Base-by-base conservation (phyloP, 441 rosid species). In the Populus hybrid region DNA sequence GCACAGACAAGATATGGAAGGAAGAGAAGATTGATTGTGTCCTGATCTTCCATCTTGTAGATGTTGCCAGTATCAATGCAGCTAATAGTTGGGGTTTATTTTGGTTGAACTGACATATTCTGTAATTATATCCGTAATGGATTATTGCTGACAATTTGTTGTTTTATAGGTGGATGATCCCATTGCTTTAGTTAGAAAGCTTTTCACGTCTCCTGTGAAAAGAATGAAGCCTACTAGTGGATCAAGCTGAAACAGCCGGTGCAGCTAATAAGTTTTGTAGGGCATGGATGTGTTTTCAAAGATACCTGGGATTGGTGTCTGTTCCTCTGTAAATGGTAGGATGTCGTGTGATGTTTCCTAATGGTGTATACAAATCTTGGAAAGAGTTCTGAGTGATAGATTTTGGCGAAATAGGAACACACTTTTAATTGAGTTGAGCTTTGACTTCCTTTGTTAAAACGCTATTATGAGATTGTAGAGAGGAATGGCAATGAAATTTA, bases 131-230 rank as follows among this genome's bases (percentile, higher is more conserved):
- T 31, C n/a, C 3, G 14, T 11, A 69, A 64, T 35, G 40, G 45
- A 40, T 69, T 68, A 45, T 70, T 21, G 26, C 38, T 70, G 64
- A n/a, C 40, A 77, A 16, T 73, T 64, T 80, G 23, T 59, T 9
- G 12, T 79, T 79, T 76, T 31, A 31, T 29, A 93, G 99, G 95
- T 94, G 74, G 95, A 91, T 56, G 93, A 97, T 88, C 98, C 98
- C 16, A 75, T 97, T 76, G 80, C 89, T 78, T 90, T 96, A 71
- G 89, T 97, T 11, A 88, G 91, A 69, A 93, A 87, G 82, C 97
- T 94, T 69, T 93, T 94, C 83, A 82, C 50, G 78, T 89, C 98
- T 9, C 91, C 94, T 0, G 65, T 92, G 2, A 92, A 93, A 84
- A 86, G 85, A 81, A 79, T 36, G 78, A 94, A 87, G 82, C 78